phyloP scores from a whole-genome alignment of 345 rosid genomes.

The Eucalyptus pauciflora region DNA sequence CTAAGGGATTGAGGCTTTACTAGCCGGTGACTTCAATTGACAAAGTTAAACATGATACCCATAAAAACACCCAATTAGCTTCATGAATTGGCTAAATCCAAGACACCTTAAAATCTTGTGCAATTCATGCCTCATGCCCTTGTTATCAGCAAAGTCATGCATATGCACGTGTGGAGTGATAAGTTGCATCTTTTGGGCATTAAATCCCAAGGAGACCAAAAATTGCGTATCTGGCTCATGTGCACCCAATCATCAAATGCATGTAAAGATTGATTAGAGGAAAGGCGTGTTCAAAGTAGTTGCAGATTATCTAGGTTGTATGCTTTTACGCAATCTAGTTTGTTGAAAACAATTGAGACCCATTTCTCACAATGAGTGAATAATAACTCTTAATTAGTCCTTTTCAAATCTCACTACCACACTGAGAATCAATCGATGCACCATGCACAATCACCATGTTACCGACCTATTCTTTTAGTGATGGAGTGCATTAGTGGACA shows the following conservation, averaged over 20 bases:
- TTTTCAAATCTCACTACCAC: background rate
- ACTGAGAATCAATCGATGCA: background rate
- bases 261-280: background rate
- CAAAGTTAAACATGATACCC: background rate
- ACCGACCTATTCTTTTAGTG: background rate
- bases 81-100: background rate
- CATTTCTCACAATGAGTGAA: background rate
- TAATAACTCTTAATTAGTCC: background rate
- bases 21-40: background rate
- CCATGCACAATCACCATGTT: background rate
- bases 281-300: background rate
- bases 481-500: background rate
- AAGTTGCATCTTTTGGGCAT: background rate
- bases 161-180: background rate
- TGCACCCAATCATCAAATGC: background rate
- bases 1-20: no score
- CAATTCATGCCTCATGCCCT: background rate
- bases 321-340: rapidly evolving
- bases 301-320: background rate
- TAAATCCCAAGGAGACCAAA: background rate
- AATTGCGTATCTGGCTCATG: background rate
- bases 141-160: background rate
- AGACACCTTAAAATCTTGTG: background rate
- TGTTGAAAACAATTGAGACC: background rate
- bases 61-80: no score